These are phyloP conservation scores for Zhuliangozyma blackwelliae DNA, from an alignment of 1,139 yeast genomes.

Conservation along the genomic window DNA sequence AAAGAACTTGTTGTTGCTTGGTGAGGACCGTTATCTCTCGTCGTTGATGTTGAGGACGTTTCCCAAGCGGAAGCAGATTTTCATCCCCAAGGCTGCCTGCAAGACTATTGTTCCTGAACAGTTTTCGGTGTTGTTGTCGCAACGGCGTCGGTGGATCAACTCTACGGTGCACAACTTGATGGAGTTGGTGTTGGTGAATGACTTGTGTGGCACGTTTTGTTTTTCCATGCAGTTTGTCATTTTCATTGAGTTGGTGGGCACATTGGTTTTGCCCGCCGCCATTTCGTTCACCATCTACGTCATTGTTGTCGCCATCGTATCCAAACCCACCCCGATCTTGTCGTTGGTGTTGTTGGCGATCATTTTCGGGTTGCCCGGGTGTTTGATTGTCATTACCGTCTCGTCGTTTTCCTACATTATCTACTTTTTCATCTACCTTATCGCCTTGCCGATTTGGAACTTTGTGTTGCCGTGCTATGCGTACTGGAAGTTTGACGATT, in stretches of 20 bases:
- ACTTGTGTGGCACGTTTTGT: conserved; percentile 95
- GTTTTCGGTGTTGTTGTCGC: conserved; percentile 79
- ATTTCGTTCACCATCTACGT: conserved; percentile 84
- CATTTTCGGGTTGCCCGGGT: conserved; percentile 87
- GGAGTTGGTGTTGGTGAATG: conserved; percentile 85
- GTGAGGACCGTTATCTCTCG: conserved; percentile 89
- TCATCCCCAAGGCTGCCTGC: conserved; percentile 93
- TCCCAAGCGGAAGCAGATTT: conserved; percentile 90
- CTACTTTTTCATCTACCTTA: conserved; percentile 78
- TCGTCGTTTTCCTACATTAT: conserved; percentile 69
- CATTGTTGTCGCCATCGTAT: conserved; percentile 66
- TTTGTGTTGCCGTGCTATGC: conserved; percentile 86
- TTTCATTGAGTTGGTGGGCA: conserved; percentile 82
- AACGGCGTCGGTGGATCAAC: conserved; percentile 98
- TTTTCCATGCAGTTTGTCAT: conserved; percentile 96
- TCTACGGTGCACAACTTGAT: conserved; percentile 93
- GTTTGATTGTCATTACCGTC: conserved; percentile 83
- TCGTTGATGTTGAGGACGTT: conserved; percentile 89
- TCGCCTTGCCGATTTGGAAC: conserved; percentile 93
- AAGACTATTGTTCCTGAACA: conserved; percentile 87
- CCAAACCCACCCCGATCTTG: conserved; percentile 78
- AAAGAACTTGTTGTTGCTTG: conserved; percentile 81
- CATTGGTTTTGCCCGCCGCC: conserved; percentile 90
- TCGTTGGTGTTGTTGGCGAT: conserved; percentile 76
- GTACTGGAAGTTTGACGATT: conserved; percentile 96